These are phyloP conservation scores for Camellia japonica DNA, from an alignment of 148 eudicot species.

Conservation along the genomic window DNA sequence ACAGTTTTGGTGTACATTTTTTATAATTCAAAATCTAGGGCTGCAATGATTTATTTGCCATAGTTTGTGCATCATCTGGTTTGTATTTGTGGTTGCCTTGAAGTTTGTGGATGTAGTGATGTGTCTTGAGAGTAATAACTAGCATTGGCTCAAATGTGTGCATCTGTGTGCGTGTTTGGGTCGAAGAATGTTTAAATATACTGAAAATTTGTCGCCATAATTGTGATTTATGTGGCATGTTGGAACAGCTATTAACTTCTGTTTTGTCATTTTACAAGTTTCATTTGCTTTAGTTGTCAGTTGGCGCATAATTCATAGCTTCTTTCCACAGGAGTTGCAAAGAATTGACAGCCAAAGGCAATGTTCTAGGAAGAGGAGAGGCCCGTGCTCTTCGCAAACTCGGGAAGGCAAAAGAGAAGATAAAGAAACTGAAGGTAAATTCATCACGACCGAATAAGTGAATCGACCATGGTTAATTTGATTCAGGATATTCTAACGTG, in stretches of 20 bases:
- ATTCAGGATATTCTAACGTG: neutral
- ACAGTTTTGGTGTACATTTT: too few relatives aligned
- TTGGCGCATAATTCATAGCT: neutral
- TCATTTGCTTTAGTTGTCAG: neutral
- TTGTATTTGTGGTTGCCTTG: too few relatives aligned
- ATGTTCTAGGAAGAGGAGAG: conserved; percentile 39
- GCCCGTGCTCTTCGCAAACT: conserved; percentile 48
- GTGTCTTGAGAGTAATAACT: neutral
- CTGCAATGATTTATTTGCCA: too few relatives aligned
- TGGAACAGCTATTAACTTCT: neutral
- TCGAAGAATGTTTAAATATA: too few relatives aligned
- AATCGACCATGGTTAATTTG: conserved; percentile 26
- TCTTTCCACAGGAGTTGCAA: conserved; percentile 61
- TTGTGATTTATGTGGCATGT: neutral
- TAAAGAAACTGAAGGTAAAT: conserved; percentile 66
- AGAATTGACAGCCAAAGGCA: conserved; percentile 83
- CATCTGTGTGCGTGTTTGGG: neutral
- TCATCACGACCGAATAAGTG: conserved; percentile 4
- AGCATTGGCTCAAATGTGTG: neutral
- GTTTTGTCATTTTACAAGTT: neutral
- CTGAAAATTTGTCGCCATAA: too few relatives aligned
- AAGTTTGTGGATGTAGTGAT: too few relatives aligned
- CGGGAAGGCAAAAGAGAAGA: conserved; percentile 72
- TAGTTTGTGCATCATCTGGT: too few relatives aligned
- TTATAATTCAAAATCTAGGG: too few relatives aligned